These are phyloP conservation scores for Solanum chacoense DNA, from an alignment of 305 asterid genomes.

Conservation along the genomic window DNA sequence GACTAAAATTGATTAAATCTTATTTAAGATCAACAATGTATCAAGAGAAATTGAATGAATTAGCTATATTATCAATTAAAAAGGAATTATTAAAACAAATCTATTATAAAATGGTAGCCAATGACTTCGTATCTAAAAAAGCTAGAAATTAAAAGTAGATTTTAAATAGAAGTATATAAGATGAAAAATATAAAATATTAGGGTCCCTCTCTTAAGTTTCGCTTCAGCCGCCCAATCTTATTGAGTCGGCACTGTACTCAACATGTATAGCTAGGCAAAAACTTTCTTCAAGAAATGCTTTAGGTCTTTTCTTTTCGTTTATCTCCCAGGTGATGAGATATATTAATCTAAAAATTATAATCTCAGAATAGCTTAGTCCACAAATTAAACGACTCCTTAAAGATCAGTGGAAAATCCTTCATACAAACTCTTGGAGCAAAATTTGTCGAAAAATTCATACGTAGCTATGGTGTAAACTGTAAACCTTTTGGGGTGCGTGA, in stretches of 20 bases:
- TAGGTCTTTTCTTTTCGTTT: not conserved
- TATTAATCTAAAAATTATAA: not conserved
- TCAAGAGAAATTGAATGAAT: too few relatives aligned
- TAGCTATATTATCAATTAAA: too few relatives aligned
- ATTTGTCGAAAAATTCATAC: not conserved
- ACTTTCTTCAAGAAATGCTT: not conserved
- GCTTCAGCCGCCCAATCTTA: too few relatives aligned
- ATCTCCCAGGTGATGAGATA: not conserved
- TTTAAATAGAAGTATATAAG: too few relatives aligned
- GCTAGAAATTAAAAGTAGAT: too few relatives aligned
- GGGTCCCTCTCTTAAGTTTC: too few relatives aligned
- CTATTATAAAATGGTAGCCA: too few relatives aligned
- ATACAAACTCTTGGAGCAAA: not conserved
- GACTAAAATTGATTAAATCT: too few relatives aligned
- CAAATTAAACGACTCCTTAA: not conserved
- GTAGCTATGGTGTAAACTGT: not conserved
- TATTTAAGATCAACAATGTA: too few relatives aligned
- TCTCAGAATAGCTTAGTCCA: not conserved
- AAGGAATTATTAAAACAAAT: too few relatives aligned
- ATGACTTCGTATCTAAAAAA: too few relatives aligned
- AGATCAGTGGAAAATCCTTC: not conserved
- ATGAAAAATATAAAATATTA: too few relatives aligned
- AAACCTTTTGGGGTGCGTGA: not conserved
- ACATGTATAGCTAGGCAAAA: not conserved
- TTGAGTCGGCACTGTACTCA: not conserved